Conservation (phyloP, 441 rosid genomes). For the Jatropha multifida region DNA sequence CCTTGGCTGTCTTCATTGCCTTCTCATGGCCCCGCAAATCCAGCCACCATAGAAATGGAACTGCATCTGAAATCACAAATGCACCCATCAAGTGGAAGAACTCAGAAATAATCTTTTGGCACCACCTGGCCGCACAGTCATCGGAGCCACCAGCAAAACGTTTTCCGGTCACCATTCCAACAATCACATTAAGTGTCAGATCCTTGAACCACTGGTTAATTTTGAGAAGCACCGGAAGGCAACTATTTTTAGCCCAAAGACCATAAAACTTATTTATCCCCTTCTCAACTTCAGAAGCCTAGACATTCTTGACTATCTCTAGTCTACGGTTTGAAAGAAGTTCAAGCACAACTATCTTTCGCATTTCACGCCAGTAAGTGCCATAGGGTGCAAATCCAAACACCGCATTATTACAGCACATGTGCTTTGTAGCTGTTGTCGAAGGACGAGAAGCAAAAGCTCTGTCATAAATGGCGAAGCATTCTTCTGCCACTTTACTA, state of each 20-base stretch:
- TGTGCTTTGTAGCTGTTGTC: conserved; percentile 45
- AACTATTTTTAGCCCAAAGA: conserved; percentile 29
- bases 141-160: conserved; percentile 28
- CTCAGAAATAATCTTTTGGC: conserved; percentile 29
- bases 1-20: conserved; percentile 52
- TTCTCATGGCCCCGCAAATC: conserved; percentile 47
- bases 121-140: conserved; percentile 34
- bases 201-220: background rate
- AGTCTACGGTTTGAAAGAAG: conserved; percentile 53
- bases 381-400: conserved; percentile 53
- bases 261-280: conserved; percentile 33
- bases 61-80: conserved; percentile 52
- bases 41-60: conserved; percentile 49
- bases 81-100: conserved; percentile 48
- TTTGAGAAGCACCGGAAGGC: background rate
- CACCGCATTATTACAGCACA: conserved; percentile 53
- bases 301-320: conserved; percentile 46
- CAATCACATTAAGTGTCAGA: background rate
- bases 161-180: conserved; percentile 47
- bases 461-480: conserved; percentile 54
- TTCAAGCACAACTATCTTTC: conserved; percentile 48
- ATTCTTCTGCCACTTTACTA: conserved; percentile 48
- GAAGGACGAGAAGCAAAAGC: conserved; percentile 54
- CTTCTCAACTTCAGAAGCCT: conserved; percentile 32
- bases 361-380: conserved; percentile 57